phyloP scores from a whole-genome alignment of 495 filamentous ascomycete genomes.

The Podospora sp. region DNA sequence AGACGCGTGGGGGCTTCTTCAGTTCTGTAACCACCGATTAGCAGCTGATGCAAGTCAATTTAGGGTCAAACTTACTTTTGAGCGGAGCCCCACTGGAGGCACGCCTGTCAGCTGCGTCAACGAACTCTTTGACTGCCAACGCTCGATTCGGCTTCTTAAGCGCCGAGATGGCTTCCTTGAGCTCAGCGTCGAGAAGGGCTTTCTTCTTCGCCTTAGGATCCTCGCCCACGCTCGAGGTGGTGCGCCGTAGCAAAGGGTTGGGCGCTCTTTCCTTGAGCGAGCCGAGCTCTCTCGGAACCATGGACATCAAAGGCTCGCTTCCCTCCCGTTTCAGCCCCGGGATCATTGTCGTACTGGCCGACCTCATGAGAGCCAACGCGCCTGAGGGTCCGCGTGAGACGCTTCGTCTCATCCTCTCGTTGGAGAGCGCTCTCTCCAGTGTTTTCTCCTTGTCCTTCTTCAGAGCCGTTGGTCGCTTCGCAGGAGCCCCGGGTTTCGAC shows the following conservation, averaged over 20 bases:
- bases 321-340: slow-evolving; percentile 64
- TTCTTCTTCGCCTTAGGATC: slow-evolving; percentile 73
- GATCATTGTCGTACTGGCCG: slow-evolving; percentile 63
- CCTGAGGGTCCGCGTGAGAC: slow-evolving; percentile 55
- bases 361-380: slow-evolving; percentile 64
- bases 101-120: slow-evolving; percentile 69
- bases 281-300: slow-evolving; percentile 49
- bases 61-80: slow-evolving; percentile 38
- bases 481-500: slow-evolving; percentile 57
- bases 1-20: slow-evolving; percentile 66
- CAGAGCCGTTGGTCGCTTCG: slow-evolving; percentile 52
- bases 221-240: slow-evolving; percentile 30
- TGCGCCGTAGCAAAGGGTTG: slow-evolving; percentile 29
- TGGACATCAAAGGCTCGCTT: slow-evolving; percentile 60
- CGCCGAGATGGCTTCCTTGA: slow-evolving; percentile 78
- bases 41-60: background rate
- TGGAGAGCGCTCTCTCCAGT: slow-evolving; percentile 72
- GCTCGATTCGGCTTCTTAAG: slow-evolving; percentile 87
- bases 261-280: slow-evolving; percentile 42
- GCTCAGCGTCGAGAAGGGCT: slow-evolving; percentile 74
- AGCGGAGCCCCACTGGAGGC: slow-evolving; percentile 40
- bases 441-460: slow-evolving; percentile 60
- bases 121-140: slow-evolving; percentile 71
- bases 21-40: slow-evolving; percentile 51
- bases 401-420: slow-evolving; percentile 59